Base-by-base conservation (phyloP, 306 rosid species). In the Hippophae tibetana region DNA sequence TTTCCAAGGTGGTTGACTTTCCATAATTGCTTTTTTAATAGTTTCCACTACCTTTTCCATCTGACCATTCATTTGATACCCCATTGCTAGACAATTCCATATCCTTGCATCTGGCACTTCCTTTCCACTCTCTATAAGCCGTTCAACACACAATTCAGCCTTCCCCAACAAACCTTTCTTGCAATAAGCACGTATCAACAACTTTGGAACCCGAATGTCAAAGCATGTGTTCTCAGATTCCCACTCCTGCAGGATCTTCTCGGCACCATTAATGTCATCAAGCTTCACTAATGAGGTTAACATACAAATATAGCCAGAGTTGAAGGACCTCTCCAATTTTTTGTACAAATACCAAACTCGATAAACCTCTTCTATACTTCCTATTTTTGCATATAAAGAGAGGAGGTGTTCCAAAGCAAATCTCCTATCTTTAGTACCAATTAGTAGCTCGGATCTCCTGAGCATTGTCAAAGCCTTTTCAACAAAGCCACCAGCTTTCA, bases 221-320 rank as follows among this genome's bases (percentile, higher is more conserved):
- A 78, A 81, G 52, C 6, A 9, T 18, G 58, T 67, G 44, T 43
- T 9, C 9, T 2, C 56, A 12, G 81, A 78, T 74, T 85, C 94
- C 94, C 90, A 85, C 48, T 85, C 90, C 72, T 68, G 76, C 70
- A 78, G 56, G 54, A 88, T 69, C 69, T 57, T 75, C 73, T 85
- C 94, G 2, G 83, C 81, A 25, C 87, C 82, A 27, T 77, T 82
- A 41, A 82, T 66, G 74, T 85, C 86, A 75, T 72, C 80, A 47
- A 88, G 69, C 79, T 76, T 85, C 75, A 78, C 48, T n/a, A 85
- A 74, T 13, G 94, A 81, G 64, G 74, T 76, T 42, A 88, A 6
- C 71, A 82, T 74, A 47, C 75, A 49, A 60, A 73, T 11, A 78
- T 82, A 88, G 61, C 81, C 83, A 3, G 72, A 42, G 48, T 65